A percentile compares a stretch with the other conserved stretches of the same genome.
Evolutionary conservation across 306 rosid genomes (phyloP).

Genomic region (Fragaria iinumae): DNA sequence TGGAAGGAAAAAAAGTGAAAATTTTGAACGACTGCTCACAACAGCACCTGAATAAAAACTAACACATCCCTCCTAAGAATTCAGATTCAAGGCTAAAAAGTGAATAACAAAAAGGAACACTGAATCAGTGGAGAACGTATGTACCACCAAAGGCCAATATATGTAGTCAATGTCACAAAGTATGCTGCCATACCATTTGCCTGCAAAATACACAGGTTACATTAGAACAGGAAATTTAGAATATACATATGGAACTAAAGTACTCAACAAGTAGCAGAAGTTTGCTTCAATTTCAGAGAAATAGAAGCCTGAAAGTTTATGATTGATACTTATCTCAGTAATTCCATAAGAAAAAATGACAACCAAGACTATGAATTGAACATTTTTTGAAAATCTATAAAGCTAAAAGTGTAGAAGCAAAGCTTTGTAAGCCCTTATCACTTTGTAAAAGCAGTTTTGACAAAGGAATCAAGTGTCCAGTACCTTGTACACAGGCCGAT

Average conservation of each 20-base stretch:
- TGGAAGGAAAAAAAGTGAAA: background rate
- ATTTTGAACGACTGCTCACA: background rate
- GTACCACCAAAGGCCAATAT: slow-evolving; percentile 84
- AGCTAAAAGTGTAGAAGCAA: background rate
- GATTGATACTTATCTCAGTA: background rate
- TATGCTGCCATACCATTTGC: slow-evolving; percentile 86
- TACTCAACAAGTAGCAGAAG: background rate
- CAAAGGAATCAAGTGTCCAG: background rate
- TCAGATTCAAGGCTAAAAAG: background rate
- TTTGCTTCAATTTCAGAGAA: background rate
- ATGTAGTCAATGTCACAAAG: slow-evolving; percentile 62
- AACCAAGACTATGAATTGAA: background rate
- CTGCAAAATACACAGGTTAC: slow-evolving; percentile 36
- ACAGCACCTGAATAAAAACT: background rate
- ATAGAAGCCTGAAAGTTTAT: slow-evolving; percentile 1
- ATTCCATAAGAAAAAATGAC: background rate
- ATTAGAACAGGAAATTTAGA: background rate
- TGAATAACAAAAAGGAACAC: background rate
- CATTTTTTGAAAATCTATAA: background rate
- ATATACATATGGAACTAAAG: background rate
- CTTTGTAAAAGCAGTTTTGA: background rate
- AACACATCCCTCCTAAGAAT: background rate
- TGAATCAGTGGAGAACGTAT: slow-evolving; percentile 13
- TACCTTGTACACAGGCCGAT: slow-evolving; percentile 90
- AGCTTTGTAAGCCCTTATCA: background rate